Evolutionary conservation across 1,139 yeast genomes (phyloP), one percentile per base, ranked within the genome.

Genomic region (Diutina sp.): DNA sequence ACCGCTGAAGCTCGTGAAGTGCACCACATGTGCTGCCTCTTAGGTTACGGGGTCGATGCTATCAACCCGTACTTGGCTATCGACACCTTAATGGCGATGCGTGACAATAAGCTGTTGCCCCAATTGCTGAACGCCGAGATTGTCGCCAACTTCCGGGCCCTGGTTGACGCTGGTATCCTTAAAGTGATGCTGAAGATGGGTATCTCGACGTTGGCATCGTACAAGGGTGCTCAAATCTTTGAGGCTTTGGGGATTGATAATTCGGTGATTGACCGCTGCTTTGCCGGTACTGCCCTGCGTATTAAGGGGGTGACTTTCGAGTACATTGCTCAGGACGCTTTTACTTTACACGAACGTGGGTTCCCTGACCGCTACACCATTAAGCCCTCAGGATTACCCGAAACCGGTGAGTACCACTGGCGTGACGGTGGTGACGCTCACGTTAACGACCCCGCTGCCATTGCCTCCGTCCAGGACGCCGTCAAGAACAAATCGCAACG

Each of bases 161-260:
- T 97, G 21, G 78, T 88, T 60, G 96, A 91, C 68, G 85, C 90
- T 58, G 98, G 98, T 72, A 86, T 93, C 63, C 77, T 90, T 67
- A 93, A 93, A 76, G 97, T 93, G 60, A 93, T 93, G 99, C 89
- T 97, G 54, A 93, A 93, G 78, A 93, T 93, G 98, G 99, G 99
- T 78, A 93, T 93, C 65, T 91, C 98, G 47, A 93, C 99, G 45
- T 78, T 93, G 69, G 97, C 97, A 29, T 89, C 97, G 28, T 93
- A 93, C 74, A 93, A 93, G 73, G 99, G 98, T 71, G 99, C 99
- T 28, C 99, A 93, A 74, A 93, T 93, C 67, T 93, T 93, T 69
- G 99, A 93, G 73, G 96, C 96, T 57, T 78, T 93, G 61, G 99
- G 99, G 72, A 84, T 93, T 61, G 98, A 93, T 70, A 90, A 90